These are phyloP conservation scores for Euphorbia pulcherrima DNA, from an alignment of 345 rosid species.

Conservation along the genomic window DNA sequence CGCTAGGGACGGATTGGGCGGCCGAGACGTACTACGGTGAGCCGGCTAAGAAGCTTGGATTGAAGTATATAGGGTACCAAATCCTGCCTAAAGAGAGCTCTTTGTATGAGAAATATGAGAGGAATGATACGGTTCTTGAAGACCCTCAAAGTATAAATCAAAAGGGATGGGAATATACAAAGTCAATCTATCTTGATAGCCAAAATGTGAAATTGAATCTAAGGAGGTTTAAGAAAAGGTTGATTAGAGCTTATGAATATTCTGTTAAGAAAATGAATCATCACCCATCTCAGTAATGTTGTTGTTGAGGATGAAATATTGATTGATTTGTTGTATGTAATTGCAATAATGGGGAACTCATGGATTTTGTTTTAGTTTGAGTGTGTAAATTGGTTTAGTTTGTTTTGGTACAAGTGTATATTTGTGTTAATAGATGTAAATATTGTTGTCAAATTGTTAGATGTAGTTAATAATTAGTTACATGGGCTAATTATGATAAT, in stretches of 20 bases:
- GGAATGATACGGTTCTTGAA: constrained; percentile 54
- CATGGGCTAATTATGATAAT: too few relatives aligned
- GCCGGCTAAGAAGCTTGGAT: constrained; percentile 70
- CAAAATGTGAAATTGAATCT: constrained; percentile 61
- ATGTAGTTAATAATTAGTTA: too few relatives aligned
- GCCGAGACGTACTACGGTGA: constrained; percentile 79
- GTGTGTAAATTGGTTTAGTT: too few relatives aligned
- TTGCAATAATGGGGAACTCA: neutral
- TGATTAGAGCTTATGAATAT: constrained; percentile 46
- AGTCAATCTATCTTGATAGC: constrained; percentile 61
- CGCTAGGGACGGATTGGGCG: constrained; percentile 84
- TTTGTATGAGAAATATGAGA: constrained; percentile 48
- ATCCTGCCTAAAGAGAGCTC: constrained; percentile 66
- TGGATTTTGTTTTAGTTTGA: too few relatives aligned
- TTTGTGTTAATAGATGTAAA: too few relatives aligned
- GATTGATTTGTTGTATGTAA: neutral
- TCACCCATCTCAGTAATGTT: neutral
- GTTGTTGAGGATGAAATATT: constrained; percentile 7
- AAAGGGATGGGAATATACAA: constrained; percentile 80
- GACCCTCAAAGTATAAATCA: constrained; percentile 53
- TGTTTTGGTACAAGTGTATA: too few relatives aligned
- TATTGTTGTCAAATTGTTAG: too few relatives aligned
- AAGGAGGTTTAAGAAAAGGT: constrained; percentile 49
- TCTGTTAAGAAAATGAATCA: constrained; percentile 26
- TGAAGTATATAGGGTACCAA: constrained; percentile 59